Evolutionary conservation across 805 yeast genomes (phyloP), one percentile per base, ranked within the genome.

Genomic region (Tetrapisispora namnaoensis): DNA sequence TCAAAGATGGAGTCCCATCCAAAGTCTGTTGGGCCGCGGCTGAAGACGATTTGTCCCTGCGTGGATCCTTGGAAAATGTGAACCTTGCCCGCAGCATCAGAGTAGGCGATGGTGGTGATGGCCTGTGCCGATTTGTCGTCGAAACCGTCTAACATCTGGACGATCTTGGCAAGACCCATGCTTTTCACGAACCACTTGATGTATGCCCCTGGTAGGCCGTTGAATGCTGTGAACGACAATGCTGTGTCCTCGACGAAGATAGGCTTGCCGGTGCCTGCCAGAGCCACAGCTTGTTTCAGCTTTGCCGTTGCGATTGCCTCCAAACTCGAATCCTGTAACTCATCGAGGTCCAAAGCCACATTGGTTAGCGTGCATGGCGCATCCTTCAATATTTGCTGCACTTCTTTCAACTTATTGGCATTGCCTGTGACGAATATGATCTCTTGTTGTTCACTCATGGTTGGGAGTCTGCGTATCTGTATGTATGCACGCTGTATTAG

Each of bases 161-260:
- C 85, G 48, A 91, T 69, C 2, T 91, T 91, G 14, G 77, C 78
- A 34, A 86, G 74, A 0, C 97, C 97, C 55, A 90, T 65, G 14
- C 77, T 68, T 53, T 80, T 71, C 42, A 87, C 75, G 67, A 93
- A 93, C 99, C 99, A 91, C 67, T 91, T 91, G 67, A 81, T 78
- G 55, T 88, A 87, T 1, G 98, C 98, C 22, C 99, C 99, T 3
- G 99, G 99, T 45, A 93, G 75, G 16, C 81, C 83, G 46, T 85
- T 81, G 61, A 83, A 74, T 1, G 95, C 96, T 45, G 76, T 76
- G 66, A 85, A 93, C 4, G 84, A 86, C 37, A 93, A 75, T 45
- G 95, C 90, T 0, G 99, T 93, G 60, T 93, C 99, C 63, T 93
- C 99, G 3, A 90, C 96, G 49, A 93, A 73, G 0, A 88, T 97